Conservation (phyloP, 805 yeast species). For the Saccharomycopsis lassenensis region DNA sequence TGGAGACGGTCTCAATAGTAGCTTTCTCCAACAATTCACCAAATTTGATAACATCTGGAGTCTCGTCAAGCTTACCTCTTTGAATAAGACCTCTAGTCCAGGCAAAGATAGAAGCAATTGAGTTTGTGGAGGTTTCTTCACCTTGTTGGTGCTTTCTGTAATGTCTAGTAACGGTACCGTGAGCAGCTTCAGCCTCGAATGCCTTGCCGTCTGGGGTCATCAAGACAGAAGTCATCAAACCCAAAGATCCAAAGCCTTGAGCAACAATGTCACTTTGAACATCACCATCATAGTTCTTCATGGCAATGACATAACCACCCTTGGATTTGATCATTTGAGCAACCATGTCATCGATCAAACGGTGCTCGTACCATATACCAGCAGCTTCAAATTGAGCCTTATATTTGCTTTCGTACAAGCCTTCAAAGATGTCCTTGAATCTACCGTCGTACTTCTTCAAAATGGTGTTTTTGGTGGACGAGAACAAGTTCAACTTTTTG, state of each 20-base stretch:
- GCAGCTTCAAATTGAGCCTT: slow-evolving; percentile 57
- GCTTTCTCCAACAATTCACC: slow-evolving; percentile 75
- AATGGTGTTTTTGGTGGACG: slow-evolving; percentile 91
- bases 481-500: slow-evolving; percentile 67
- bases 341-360: slow-evolving; percentile 96
- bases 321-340: slow-evolving; percentile 96
- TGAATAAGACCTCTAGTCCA: slow-evolving; percentile 93
- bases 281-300: slow-evolving; percentile 98
- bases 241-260: slow-evolving; percentile 95
- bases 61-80: slow-evolving; percentile 80
- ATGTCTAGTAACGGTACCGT: slow-evolving; percentile 97
- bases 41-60: slow-evolving; percentile 76
- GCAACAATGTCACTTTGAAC: slow-evolving; percentile 96
- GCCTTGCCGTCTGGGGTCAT: slow-evolving; percentile 95
- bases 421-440: slow-evolving; percentile 89
- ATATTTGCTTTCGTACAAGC: slow-evolving; percentile 60
- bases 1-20: slow-evolving; percentile 72
- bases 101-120: slow-evolving; percentile 94
- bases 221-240: slow-evolving; percentile 94
- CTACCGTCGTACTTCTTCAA: slow-evolving; percentile 90
- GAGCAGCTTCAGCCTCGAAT: slow-evolving; percentile 97
- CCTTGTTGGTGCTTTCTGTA: slow-evolving; percentile 94
- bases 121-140: slow-evolving; percentile 92
- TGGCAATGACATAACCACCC: slow-evolving; percentile 91
- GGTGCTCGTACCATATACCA: slow-evolving; percentile 95